Base-by-base conservation (phyloP, 495 filamentous ascomycete species). In the Penicillium roqueforti region DNA sequence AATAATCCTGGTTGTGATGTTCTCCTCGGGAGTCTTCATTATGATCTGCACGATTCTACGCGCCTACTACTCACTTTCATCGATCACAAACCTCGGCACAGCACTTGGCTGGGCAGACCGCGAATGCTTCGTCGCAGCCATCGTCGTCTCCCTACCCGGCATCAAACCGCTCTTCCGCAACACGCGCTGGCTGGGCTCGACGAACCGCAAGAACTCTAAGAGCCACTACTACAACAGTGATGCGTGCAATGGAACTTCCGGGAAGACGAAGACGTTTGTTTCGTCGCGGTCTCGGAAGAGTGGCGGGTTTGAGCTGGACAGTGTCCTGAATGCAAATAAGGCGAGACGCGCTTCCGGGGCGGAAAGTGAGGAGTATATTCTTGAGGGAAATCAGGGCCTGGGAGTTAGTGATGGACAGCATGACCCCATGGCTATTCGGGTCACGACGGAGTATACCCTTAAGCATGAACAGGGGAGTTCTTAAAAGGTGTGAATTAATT, bases 1-100 rank as follows among this genome's bases (percentile, higher is more conserved):
- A n/a, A 23, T 60, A 3, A 60, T 66, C 51, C 51, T 66, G 6
- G 53, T 51, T 0, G 13, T 60, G 16, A 57, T 66, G 51, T 56
- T 65, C 51, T 62, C 54, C 20, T 65, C 62, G 14, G 62, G 59
- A n/a, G 23, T 67, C n/a, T 68, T 66, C 57, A 60, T 68, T 39
- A 68, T 68, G 54, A 60, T 68, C 53, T 59, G 53, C 47, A 53
- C 65, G 10, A 41, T 65, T 19, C 59, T 68, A 1, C 62, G 65
- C 13, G 54, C 55, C 44, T 54, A 59, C 55, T 62, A 65, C 40
- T 68, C 65, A 8, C 50, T 68, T 22, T 48, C 37, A 14, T 54
- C 58, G 9, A 60, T 68, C 38, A 54, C 45, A 26, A 59, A 50
- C 11, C 51, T 66, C 32, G 23, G 53, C 26, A 57, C 49, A 16